phyloP scores from a whole-genome alignment of 352 stramenopile species.

The Achlya hypogyna region DNA sequence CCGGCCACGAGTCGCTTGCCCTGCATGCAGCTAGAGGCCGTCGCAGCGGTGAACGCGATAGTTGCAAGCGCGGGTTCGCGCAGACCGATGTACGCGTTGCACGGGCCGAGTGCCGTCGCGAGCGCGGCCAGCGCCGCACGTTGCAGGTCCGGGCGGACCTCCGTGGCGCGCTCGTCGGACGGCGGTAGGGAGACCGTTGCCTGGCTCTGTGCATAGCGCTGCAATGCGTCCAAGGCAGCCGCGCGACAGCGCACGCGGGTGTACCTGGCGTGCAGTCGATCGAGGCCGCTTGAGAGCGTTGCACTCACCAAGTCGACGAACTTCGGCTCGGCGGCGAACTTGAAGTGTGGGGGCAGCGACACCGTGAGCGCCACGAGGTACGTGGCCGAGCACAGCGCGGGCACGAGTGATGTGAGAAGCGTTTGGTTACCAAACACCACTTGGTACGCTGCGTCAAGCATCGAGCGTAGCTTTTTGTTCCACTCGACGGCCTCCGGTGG shows the following conservation, averaged over 20 bases:
- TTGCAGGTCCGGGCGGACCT: conserved; percentile 34
- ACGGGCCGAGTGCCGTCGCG: conserved; percentile 26
- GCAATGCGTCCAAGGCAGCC: conserved; percentile 25
- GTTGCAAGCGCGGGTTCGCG: conserved; percentile 38
- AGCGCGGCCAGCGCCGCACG: conserved; percentile 28
- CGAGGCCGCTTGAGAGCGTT: conserved; percentile 28
- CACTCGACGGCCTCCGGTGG: not conserved
- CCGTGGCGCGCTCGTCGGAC: conserved; percentile 35
- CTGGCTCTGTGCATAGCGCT: conserved; percentile 3
- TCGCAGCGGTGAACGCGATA: conserved; percentile 46
- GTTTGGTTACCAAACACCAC: conserved; percentile 10
- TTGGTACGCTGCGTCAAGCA: conserved; percentile 1
- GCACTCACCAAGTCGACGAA: conserved; percentile 40
- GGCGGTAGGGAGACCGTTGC: conserved; percentile 19
- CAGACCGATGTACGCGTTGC: conserved; percentile 55
- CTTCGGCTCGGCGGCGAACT: conserved; percentile 25
- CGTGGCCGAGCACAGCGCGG: not conserved
- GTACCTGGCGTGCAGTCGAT: conserved; percentile 31
- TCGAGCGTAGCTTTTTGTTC: not conserved
- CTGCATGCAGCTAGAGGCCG: conserved; percentile 41
- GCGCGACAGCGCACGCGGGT: conserved; percentile 34
- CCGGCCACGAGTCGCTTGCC: conserved; percentile 49
- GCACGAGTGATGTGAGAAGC: not conserved
- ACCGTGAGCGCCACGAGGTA: conserved; percentile 1
- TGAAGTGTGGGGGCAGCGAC: not conserved